A percentile compares a stretch with the other conserved stretches of the same genome.
Evolutionary conservation across 75 land plant genomes (phyloP).

Genomic region (Cunninghamia lanceolata): DNA sequence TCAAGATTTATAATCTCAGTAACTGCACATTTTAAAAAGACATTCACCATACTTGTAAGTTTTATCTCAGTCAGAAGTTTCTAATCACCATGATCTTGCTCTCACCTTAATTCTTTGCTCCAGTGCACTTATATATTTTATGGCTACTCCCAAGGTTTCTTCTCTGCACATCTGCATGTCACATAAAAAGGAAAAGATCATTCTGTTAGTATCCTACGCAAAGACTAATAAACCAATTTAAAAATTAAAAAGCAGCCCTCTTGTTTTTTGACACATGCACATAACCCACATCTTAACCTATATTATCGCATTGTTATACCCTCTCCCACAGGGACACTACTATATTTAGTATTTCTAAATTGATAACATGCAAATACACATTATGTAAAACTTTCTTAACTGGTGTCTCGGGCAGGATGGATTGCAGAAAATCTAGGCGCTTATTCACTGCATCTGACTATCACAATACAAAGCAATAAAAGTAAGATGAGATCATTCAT

Average conservation of each 20-base stretch:
- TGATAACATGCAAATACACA: not conserved
- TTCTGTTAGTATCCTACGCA: not conserved
- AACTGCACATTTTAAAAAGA: no score
- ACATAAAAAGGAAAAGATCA: not conserved
- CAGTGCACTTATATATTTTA: not conserved
- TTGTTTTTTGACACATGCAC: not conserved
- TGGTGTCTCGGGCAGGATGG: constrained; percentile 1
- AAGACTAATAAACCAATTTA: not conserved
- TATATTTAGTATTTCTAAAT: not conserved
- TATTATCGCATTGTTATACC: not conserved
- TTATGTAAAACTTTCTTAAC: not conserved
- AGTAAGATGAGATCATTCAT: not conserved
- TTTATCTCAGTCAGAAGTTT: no score
- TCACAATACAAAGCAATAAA: not conserved
- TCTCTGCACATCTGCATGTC: not conserved
- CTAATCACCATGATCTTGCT: not conserved
- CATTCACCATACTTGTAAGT: no score
- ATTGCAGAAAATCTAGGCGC: constrained; percentile 7
- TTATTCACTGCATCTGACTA: constrained; percentile 7
- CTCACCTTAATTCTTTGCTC: constrained; percentile 12
- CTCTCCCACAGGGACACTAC: not conserved
- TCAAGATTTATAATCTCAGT: no score
- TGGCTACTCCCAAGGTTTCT: not conserved
- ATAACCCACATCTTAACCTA: not conserved
- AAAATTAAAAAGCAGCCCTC: not conserved